Conservation (phyloP, 73 alveolate genomes). For the Loxodes magnus region DNA sequence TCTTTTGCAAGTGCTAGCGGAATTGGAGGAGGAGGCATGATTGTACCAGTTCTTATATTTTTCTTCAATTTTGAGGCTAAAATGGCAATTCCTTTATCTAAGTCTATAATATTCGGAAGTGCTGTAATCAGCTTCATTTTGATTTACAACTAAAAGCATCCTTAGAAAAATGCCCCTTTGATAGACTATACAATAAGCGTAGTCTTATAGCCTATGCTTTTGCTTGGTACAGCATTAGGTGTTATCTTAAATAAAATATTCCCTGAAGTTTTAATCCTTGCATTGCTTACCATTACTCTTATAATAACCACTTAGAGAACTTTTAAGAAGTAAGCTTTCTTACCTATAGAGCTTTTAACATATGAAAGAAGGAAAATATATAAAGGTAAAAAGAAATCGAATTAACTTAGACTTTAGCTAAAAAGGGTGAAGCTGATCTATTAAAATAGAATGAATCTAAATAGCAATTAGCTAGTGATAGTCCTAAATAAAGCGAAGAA, state of each 20-base stretch:
- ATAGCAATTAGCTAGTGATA: too few relatives aligned
- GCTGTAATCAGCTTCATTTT: constrained; percentile 13
- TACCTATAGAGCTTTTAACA: too few relatives aligned
- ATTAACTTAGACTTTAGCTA: background rate
- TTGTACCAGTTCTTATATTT: constrained; percentile 53
- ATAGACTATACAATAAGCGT: constrained; percentile 2
- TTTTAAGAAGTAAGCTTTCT: constrained; percentile 2
- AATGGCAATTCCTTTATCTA: constrained; percentile 58
- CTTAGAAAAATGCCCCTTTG: background rate
- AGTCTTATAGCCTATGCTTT: background rate
- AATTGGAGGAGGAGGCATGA: constrained; percentile 76
- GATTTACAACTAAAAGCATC: constrained; percentile 6
- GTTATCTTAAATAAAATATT: constrained; percentile 1
- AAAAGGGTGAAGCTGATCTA: background rate
- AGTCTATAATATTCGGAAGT: constrained; percentile 10
- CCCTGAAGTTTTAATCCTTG: constrained; percentile 2
- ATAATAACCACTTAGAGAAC: constrained; percentile 10
- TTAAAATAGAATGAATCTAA: background rate
- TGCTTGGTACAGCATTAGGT: constrained; percentile 4
- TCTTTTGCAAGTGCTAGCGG: constrained; percentile 76
- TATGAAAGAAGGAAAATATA: background rate
- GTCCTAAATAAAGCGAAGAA: too few relatives aligned
- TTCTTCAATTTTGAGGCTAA: constrained; percentile 50
- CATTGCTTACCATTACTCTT: background rate
- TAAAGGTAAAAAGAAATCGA: constrained; percentile 9